Evolutionary conservation across 768 basidiomycete species (phyloP).

Genomic region (Leccinum longicurvipes): DNA sequence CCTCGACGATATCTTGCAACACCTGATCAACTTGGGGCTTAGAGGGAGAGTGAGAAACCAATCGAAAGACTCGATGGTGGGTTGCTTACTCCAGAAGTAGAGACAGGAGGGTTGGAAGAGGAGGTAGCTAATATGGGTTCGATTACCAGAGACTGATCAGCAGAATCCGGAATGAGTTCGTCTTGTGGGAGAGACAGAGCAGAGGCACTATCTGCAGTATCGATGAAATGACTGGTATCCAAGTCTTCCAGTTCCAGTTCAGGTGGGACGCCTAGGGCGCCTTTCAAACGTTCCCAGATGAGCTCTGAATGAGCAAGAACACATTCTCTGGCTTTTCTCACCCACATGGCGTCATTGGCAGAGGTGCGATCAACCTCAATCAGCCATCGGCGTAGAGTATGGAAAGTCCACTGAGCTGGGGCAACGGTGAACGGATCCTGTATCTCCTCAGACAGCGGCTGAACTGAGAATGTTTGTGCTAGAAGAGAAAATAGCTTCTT

Average conservation of each 20-base stretch:
- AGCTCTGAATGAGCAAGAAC: slow-evolving; percentile 76
- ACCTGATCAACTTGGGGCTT: slow-evolving; percentile 29
- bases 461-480: slow-evolving; percentile 60
- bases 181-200: not conserved
- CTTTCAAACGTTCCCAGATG: slow-evolving; percentile 90
- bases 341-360: slow-evolving; percentile 71
- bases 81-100: slow-evolving; percentile 24
- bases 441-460: slow-evolving; percentile 24
- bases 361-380: slow-evolving; percentile 59
- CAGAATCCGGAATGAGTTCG: not conserved
- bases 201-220: not conserved
- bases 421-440: slow-evolving; percentile 44
- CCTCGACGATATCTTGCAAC: slow-evolving; percentile 53
- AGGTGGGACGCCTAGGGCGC: slow-evolving; percentile 81
- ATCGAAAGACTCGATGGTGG: slow-evolving; percentile 38
- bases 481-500: slow-evolving; percentile 71
- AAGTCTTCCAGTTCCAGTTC: slow-evolving; percentile 70
- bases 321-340: slow-evolving; percentile 67
- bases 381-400: slow-evolving; percentile 67
- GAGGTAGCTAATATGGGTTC: slow-evolving; percentile 49
- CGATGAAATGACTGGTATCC: not conserved
- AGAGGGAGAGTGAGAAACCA: slow-evolving; percentile 29
- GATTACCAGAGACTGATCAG: slow-evolving; percentile 34
- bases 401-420: slow-evolving; percentile 68
- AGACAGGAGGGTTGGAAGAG: slow-evolving; percentile 21